These are phyloP conservation scores for Leucosporidium yakuticum DNA, from an alignment of 768 basidiomycete species.

Conservation along the genomic window DNA sequence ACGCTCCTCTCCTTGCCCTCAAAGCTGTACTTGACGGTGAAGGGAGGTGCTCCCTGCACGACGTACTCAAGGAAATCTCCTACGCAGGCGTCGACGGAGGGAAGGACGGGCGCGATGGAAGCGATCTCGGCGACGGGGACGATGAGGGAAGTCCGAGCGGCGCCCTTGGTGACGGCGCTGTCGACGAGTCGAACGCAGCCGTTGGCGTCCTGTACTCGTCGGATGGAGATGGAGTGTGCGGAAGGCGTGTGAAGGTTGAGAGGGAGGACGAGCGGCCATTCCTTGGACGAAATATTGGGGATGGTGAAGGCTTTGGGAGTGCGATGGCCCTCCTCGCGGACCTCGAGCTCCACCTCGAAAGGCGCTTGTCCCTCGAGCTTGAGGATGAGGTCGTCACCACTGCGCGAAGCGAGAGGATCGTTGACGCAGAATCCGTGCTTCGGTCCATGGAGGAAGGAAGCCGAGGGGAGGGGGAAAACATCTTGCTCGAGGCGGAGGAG, in stretches of 20 bases:
- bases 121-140: constrained; percentile 96
- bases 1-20: constrained; percentile 68
- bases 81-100: constrained; percentile 74
- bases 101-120: constrained; percentile 76
- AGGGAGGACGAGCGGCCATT: constrained; percentile 70
- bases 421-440: constrained; percentile 36
- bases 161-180: neutral
- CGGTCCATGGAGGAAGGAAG: constrained; percentile 18
- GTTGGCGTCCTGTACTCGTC: constrained; percentile 70
- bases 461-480: constrained; percentile 35
- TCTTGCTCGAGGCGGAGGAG: constrained; percentile 35
- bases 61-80: constrained; percentile 87
- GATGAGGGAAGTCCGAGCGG: constrained; percentile 8
- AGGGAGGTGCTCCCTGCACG: constrained; percentile 87
- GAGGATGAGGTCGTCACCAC: constrained; percentile 53
- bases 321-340: constrained; percentile 72
- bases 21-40: constrained; percentile 76
- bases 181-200: constrained; percentile 69
- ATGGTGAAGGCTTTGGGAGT: constrained; percentile 58
- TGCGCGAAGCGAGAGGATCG: constrained; percentile 28
- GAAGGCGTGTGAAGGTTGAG: constrained; percentile 70
- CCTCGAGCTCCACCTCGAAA: constrained; percentile 62
- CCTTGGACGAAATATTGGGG: constrained; percentile 46
- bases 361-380: constrained; percentile 77
- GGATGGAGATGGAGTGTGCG: constrained; percentile 70